Conservation (phyloP, 139 green algal species). For the Chlamydomonas sphaeroides region DNA sequence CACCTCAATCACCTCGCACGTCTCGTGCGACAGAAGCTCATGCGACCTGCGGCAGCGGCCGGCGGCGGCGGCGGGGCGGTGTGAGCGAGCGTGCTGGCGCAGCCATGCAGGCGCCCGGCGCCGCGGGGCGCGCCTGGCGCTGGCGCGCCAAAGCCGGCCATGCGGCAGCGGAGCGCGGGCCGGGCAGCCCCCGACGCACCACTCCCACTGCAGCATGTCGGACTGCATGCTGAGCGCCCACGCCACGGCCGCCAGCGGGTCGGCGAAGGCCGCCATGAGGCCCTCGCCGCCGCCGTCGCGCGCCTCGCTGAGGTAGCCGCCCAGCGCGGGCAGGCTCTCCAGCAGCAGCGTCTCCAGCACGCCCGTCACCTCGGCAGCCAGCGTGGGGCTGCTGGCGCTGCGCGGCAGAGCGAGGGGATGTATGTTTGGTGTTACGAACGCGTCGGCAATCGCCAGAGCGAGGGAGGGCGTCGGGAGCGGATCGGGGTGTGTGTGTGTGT, state of each 20-base stretch:
- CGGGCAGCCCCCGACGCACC: background rate
- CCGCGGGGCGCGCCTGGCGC: no score
- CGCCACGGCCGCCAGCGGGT: slow-evolving; percentile 1
- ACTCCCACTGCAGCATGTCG: slow-evolving; percentile 28
- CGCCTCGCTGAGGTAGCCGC: slow-evolving; percentile 15
- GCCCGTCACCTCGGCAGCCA: background rate
- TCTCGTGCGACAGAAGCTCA: slow-evolving; percentile 14
- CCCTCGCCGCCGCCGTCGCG: slow-evolving; percentile 2
- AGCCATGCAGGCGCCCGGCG: background rate
- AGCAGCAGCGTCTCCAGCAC: slow-evolving; percentile 25
- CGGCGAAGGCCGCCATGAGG: slow-evolving; percentile 5
- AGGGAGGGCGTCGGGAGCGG: no score
- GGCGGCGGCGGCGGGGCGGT: background rate
- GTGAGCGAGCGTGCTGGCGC: background rate
- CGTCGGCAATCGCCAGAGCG: no score
- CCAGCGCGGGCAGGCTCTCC: background rate
- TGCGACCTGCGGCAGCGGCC: background rate
- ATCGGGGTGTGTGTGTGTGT: no score
- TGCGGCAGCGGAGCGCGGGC: no score
- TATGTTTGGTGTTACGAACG: no score
- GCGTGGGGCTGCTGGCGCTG: no score
- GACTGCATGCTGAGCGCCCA: slow-evolving; percentile 30
- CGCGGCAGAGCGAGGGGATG: no score
- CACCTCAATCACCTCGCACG: slow-evolving; percentile 8
- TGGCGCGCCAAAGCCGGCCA: no score